Evolutionary conservation across 768 basidiomycete genomes (phyloP).

Genomic region (Serendipita indica): DNA sequence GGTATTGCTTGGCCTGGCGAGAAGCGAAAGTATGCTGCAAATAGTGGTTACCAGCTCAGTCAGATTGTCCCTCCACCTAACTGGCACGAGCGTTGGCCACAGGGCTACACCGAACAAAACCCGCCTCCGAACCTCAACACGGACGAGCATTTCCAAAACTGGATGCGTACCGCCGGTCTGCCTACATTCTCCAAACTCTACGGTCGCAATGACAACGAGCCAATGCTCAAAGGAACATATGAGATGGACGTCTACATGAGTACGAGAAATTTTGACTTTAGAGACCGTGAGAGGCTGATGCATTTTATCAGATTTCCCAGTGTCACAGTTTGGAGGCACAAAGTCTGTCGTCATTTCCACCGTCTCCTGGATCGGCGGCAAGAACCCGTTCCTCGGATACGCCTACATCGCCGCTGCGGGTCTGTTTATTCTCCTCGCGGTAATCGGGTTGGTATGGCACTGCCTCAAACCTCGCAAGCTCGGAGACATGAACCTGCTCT

Average conservation of each 20-base stretch:
- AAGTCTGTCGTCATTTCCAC: conserved; percentile 96
- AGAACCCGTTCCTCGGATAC: conserved; percentile 98
- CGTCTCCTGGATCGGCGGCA: conserved; percentile 96
- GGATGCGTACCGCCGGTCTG: conserved; percentile 97
- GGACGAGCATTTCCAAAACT: conserved; percentile 95
- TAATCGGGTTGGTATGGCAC: conserved; percentile 83
- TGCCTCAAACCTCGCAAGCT: conserved; percentile 82
- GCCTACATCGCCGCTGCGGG: conserved; percentile 84
- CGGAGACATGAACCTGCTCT: conserved; percentile 75
- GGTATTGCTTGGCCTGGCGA: conserved; percentile 97
- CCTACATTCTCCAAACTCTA: conserved; percentile 96
- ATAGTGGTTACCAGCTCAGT: conserved; percentile 45
- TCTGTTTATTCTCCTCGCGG: conserved; percentile 74
- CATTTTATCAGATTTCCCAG: conserved; percentile 68
- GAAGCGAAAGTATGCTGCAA: conserved; percentile 68
- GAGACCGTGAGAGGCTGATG: not conserved
- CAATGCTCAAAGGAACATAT: conserved; percentile 60
- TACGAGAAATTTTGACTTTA: conserved; percentile 26
- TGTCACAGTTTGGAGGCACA: conserved; percentile 77
- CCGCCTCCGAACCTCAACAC: conserved; percentile 55
- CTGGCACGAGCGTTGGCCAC: conserved; percentile 61
- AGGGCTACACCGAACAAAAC: conserved; percentile 49
- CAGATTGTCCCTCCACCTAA: conserved; percentile 86
- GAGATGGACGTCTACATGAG: conserved; percentile 65
- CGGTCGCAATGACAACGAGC: conserved; percentile 71